phyloP scores from a whole-genome alignment of 345 rosid species.

The Crucihimalaya himalaica region DNA sequence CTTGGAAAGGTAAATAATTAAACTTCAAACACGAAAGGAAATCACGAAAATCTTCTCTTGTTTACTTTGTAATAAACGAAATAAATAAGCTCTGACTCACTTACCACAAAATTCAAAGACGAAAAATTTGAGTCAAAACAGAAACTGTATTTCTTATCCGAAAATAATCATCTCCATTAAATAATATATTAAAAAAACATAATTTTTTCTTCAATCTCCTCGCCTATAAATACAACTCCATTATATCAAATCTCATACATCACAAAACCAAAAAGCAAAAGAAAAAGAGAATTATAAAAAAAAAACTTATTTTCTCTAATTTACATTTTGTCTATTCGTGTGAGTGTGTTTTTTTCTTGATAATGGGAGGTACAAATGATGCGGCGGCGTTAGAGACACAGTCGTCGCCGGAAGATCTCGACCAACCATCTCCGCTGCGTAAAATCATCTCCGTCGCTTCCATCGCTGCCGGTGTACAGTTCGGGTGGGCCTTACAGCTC shows the following conservation, averaged over 20 bases:
- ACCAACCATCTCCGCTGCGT: constrained; percentile 33
- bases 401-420: neutral
- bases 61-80: neutral
- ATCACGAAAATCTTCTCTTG: neutral
- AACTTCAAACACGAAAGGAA: no score
- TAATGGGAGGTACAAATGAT: neutral
- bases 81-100: neutral
- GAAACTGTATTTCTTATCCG: neutral
- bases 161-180: neutral
- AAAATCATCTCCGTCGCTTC: constrained; percentile 62
- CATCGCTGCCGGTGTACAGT: constrained; percentile 79
- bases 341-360: neutral
- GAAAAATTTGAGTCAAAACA: neutral
- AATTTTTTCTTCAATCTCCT: neutral
- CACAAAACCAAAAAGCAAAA: neutral
- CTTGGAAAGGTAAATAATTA: no score
- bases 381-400: neutral
- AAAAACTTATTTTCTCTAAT: neutral
- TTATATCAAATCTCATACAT: neutral
- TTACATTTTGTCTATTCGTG: neutral
- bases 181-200: no score
- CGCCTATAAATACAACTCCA: constrained; percentile 9
- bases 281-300: neutral
- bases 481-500: constrained; percentile 88
- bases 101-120: neutral